These are phyloP conservation scores for Amaranthus cruentus DNA, from an alignment of 148 eudicot species.

Conservation along the genomic window DNA sequence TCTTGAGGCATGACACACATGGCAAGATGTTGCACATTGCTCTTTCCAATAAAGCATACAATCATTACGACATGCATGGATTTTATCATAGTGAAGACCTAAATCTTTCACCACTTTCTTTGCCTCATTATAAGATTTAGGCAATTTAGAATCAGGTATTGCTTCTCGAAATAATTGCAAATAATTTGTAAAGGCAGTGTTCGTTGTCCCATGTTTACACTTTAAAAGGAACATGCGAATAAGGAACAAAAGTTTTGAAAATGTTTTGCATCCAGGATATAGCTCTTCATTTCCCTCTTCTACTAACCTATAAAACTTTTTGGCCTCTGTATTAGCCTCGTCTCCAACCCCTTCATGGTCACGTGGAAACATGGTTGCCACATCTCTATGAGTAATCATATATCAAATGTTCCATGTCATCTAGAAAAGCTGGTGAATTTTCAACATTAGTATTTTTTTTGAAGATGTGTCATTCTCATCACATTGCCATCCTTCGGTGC, in stretches of 20 bases:
- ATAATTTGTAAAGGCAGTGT: background rate
- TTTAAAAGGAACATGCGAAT: background rate
- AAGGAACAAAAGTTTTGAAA: background rate
- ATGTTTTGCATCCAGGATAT: background rate
- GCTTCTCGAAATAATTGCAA: background rate
- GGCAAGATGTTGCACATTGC: background rate
- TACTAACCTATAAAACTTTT: background rate
- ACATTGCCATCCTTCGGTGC: background rate
- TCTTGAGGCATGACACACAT: background rate
- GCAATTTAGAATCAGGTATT: background rate
- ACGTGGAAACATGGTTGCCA: background rate
- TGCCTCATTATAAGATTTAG: background rate
- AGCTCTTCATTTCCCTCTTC: constrained; percentile 4
- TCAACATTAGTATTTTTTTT: background rate
- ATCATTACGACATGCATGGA: background rate
- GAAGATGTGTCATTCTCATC: background rate
- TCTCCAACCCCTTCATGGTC: background rate
- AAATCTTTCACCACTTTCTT: background rate
- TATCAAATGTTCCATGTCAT: background rate
- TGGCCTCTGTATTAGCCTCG: background rate
- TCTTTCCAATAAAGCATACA: constrained; percentile 9
- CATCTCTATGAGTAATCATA: background rate
- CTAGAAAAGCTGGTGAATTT: background rate
- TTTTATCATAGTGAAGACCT: constrained; percentile 8
- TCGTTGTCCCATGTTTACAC: background rate